phyloP scores from a whole-genome alignment of 495 filamentous ascomycete genomes.

The Aeminium ludgeri region DNA sequence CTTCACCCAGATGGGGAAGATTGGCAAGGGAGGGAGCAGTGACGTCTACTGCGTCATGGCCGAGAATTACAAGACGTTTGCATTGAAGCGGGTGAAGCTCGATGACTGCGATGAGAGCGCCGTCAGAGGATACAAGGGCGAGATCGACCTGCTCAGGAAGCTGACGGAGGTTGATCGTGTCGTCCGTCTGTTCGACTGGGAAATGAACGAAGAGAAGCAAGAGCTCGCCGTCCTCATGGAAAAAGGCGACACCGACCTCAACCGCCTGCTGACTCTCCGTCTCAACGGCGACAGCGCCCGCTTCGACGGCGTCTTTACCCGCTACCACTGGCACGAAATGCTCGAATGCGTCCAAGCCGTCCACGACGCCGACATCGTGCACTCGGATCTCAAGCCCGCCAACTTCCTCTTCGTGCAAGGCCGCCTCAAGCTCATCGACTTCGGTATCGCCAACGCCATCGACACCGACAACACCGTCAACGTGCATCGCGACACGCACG shows the following conservation, averaged over 20 bases:
- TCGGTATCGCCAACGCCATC: slow-evolving; percentile 95
- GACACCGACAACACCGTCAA: slow-evolving; percentile 85
- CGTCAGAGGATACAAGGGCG: slow-evolving; percentile 82
- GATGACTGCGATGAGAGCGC: slow-evolving; percentile 74
- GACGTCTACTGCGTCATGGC: slow-evolving; percentile 95
- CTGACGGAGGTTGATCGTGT: slow-evolving; percentile 73
- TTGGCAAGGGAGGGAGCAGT: slow-evolving; percentile 81
- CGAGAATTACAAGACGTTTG: slow-evolving; percentile 87
- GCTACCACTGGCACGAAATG: slow-evolving; percentile 98
- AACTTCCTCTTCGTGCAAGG: slow-evolving; percentile 38
- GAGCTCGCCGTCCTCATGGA: slow-evolving; percentile 90
- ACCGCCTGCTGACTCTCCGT: slow-evolving; percentile 62
- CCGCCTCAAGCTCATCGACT: slow-evolving; percentile 36
- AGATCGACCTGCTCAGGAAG: slow-evolving; percentile 80
- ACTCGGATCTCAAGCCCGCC: slow-evolving; percentile 89
- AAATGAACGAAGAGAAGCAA: slow-evolving; percentile 78
- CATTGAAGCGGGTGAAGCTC: slow-evolving; percentile 79
- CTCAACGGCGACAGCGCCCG: slow-evolving; percentile 46
- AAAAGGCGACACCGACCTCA: slow-evolving; percentile 87
- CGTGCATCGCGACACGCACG: slow-evolving; percentile 85
- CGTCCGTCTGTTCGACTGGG: slow-evolving; percentile 77
- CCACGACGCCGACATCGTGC: slow-evolving; percentile 77
- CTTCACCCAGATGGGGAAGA: slow-evolving; percentile 73
- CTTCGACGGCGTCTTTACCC: slow-evolving; percentile 79
- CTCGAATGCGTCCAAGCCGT: slow-evolving; percentile 84